Base-by-base conservation (phyloP, 495 filamentous ascomycete genomes). In the Penicilliopsis zonata region DNA sequence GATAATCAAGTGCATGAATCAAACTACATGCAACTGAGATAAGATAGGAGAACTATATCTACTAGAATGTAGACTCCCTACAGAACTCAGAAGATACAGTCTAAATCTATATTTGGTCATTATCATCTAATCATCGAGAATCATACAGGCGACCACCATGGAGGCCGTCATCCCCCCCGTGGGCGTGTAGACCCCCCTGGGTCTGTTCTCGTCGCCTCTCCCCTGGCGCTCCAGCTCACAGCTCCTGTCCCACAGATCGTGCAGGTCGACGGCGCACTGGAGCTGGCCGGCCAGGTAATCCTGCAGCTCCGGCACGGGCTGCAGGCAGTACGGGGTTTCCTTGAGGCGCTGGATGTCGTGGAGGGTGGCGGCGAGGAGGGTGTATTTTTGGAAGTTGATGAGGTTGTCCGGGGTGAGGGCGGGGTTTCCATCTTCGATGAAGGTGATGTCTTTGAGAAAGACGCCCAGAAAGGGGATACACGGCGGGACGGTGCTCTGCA, bases 181-280 rank as follows among this genome's bases (percentile, higher is more conserved):
- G n/a, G n/a, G n/a, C n/a, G n/a, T n/a, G n/a, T n/a, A n/a, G n/a
- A n/a, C n/a, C n/a, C n/a, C n/a, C n/a, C n/a, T n/a, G n/a, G n/a
- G n/a, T n/a, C n/a, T n/a, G n/a, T 83, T 84, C 60, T 98, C 90
- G 53, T 98, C 90, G 57, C 96, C 90, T 42, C 90, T 70, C 59
- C 96, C 90, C 44, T 92, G 69, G 28, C 92, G 90, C 56, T 98
- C 90, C 31, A 98, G 78, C 40, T 74, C 67, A 65, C 96, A 66
- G 52, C 84, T 93, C 61, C 81, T 81, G 49, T 96, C 85, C 59
- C 95, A 98, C 92, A 96, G 95, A 65, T 96, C 86, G 55, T 95
- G 86, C 38, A 98, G 88, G 50, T 96, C 92, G 26, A 82, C 81
- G 2, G 90, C 90, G 7, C 74, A 74, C 60, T 88, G 78, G 74